Conservation (phyloP, 2,329 filamentous ascomycete species). For the Botrytis squamosa region DNA sequence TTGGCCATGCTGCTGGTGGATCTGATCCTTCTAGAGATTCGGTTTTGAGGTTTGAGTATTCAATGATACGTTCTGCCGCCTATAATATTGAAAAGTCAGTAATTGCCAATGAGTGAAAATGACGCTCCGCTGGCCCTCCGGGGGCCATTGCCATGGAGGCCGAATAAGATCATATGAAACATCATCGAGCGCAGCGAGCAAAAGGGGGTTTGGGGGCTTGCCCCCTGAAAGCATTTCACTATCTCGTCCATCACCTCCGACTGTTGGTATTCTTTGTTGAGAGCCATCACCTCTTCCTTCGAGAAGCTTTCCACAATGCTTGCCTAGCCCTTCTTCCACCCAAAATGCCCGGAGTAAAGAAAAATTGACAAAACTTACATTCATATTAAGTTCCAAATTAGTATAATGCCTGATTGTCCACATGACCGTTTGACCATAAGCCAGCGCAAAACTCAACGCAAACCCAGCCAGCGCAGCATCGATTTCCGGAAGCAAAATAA, state of each 20-base stretch:
- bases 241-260: neutral
- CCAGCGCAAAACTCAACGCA: constrained; percentile 69
- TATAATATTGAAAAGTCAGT: neutral
- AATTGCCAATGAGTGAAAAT: neutral
- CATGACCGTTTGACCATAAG: constrained; percentile 63
- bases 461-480: constrained; percentile 73
- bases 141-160: neutral
- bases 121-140: neutral
- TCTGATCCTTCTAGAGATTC: constrained; percentile 61
- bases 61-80: constrained; percentile 66
- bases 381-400: constrained; percentile 75
- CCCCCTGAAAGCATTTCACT: neutral
- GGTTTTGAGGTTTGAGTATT: constrained; percentile 68
- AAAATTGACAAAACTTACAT: constrained; percentile 45
- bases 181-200: neutral
- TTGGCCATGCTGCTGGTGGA: constrained; percentile 72
- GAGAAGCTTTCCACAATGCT: neutral
- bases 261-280: too few species aligned
- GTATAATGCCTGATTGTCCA: constrained; percentile 68
- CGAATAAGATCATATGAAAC: neutral
- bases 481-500: constrained; percentile 60
- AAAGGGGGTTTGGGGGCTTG: neutral
- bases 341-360: neutral
- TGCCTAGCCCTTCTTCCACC: neutral
- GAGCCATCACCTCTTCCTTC: too few species aligned